Conservation (phyloP, 169 alveolate genomes). For the Theileria annulata region DNA sequence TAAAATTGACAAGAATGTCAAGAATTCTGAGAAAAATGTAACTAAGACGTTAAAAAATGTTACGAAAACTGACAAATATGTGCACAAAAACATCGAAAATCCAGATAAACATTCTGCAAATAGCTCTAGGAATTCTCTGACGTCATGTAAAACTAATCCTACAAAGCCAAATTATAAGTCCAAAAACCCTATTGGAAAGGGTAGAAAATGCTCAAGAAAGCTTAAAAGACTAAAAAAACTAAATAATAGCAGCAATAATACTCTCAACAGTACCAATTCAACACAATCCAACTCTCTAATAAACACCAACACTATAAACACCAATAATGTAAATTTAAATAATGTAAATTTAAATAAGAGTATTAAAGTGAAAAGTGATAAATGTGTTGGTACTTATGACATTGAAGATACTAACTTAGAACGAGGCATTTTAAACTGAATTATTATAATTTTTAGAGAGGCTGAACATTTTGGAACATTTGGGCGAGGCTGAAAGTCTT, state of each 20-base stretch:
- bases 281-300: neutral
- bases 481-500: conserved; percentile 32
- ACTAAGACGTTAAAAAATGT: no score
- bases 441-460: neutral
- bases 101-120: neutral
- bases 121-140: neutral
- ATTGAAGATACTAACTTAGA: neutral
- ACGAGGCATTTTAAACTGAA: neutral
- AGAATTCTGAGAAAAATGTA: neutral
- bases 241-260: neutral
- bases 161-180: no score
- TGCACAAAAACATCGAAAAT: no score
- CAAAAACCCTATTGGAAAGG: no score
- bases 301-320: neutral
- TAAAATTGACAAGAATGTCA: neutral
- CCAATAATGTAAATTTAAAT: no score
- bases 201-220: neutral
- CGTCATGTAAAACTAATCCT: neutral
- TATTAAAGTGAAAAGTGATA: neutral
- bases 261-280: neutral
- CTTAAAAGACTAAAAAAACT: neutral
- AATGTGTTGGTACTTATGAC: neutral
- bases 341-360: neutral
- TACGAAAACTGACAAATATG: neutral
- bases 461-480: conserved; percentile 20